Evolutionary conservation across 179 eudicot species (phyloP), one percentile per base, ranked within the genome.

Genomic region (Heliamphora pulchella): DNA sequence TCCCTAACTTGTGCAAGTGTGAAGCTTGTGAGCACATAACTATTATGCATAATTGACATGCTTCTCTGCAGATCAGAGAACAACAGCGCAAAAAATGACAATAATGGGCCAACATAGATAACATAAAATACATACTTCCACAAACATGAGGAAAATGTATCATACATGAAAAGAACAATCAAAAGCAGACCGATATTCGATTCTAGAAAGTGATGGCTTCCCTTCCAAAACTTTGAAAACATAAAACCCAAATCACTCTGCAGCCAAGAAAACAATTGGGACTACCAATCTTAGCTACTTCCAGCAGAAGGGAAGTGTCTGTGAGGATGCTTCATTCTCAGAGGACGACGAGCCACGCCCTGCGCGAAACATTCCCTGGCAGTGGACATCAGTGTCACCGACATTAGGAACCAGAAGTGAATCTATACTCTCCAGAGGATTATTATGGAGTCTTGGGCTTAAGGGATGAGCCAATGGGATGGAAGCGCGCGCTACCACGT

Each of bases 401-500:
- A 64, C 71, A 78, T 47, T 79, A 4, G 78, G 78, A 79, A 74
- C 82, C 68, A 67, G 20, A 53, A 63, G 50, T 1, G 71, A 55
- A 10, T 78, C 22, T 20, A 78, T 54, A 55, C 55, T 41, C 6
- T 41, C 79, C 53, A 86, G 69, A 76, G 78, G 79, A 71, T 58
- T 67, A 78, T 81, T 80, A 39, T 81, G 83, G 46, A 70, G 63
- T 64, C 79, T 68, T 8, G 86, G 78, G 71, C 85, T 54, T 46
- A 84, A 75, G 63, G 90, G 87, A 65, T 84, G 88, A 64, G 85
- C 71, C 57, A 70, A 73, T 61, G 78, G 75, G 22, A 81, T 81
- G 8, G 87, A 80, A 74, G 76, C 65, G 47, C 87, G 80, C 53
- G 85, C 87, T 84, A 86, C 64, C 61, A 84, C 77, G 17, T 81